phyloP scores from a whole-genome alignment of 2,329 filamentous ascomycete genomes.

The Colletotrichum melonis region DNA sequence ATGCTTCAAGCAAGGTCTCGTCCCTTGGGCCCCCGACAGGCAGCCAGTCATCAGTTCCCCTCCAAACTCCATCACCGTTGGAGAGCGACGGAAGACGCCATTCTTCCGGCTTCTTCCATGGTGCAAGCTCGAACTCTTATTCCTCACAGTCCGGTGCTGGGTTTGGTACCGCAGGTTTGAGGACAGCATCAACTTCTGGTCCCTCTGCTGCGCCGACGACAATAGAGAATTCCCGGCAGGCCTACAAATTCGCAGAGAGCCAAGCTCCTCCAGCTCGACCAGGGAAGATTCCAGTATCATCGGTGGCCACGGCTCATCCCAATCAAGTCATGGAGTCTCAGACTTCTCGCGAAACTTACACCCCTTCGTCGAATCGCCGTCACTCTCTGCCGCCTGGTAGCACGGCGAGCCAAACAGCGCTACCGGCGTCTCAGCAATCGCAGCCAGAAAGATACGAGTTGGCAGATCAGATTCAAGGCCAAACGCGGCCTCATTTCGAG shows the following conservation, averaged over 20 bases:
- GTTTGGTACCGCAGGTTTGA: neutral
- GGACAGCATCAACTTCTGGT: slow-evolving; percentile 23
- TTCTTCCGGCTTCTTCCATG: slow-evolving; percentile 37
- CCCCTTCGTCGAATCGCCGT: slow-evolving; percentile 12
- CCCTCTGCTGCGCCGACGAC: neutral
- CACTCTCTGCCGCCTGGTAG: slow-evolving; percentile 19
- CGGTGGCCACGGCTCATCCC: neutral
- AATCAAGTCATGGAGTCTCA: neutral
- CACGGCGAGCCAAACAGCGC: neutral
- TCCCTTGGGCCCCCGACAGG: slow-evolving; percentile 42
- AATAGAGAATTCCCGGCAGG: neutral
- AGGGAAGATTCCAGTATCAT: neutral
- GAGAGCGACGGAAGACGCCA: slow-evolving; percentile 34
- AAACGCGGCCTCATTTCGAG: neutral
- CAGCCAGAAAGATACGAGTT: neutral
- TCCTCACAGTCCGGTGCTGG: neutral
- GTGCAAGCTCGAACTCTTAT: neutral
- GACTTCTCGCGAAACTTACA: neutral
- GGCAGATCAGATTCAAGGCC: neutral
- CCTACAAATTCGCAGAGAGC: neutral
- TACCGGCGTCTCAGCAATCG: neutral
- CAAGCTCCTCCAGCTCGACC: slow-evolving; percentile 29
- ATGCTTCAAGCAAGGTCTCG: slow-evolving; percentile 39
- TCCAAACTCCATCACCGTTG: slow-evolving; percentile 45
- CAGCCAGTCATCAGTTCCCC: slow-evolving; percentile 40